phyloP scores from a whole-genome alignment of 257 asterid genomes.

The Eustoma russellianum region DNA sequence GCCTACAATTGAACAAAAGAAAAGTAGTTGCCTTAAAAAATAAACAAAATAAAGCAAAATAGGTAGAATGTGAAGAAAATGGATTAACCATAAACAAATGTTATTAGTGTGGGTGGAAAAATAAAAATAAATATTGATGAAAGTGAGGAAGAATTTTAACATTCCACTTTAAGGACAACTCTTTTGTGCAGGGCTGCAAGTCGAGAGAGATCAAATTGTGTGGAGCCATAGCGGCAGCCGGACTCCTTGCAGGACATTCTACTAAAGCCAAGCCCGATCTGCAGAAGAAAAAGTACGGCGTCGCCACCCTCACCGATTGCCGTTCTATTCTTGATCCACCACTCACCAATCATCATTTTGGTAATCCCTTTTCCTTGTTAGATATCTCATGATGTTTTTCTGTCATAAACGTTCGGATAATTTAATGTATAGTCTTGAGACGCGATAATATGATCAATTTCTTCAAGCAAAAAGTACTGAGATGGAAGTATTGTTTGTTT shows the following conservation, averaged over 20 bases:
- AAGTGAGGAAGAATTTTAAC: neutral
- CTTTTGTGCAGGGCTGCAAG: slow-evolving; percentile 39
- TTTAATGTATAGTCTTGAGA: no score
- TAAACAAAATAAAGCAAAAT: no score
- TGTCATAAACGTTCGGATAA: no score
- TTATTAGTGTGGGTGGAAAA: neutral
- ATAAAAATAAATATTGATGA: no score
- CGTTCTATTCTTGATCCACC: slow-evolving; percentile 52
- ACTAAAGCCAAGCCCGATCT: slow-evolving; percentile 15
- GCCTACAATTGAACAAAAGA: no score
- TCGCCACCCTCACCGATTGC: slow-evolving; percentile 54
- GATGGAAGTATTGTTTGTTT: no score
- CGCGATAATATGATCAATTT: no score
- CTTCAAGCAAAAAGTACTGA: no score
- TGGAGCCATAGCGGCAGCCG: slow-evolving; percentile 57
- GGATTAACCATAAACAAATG: no score
- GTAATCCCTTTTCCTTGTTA: slow-evolving; percentile 13
- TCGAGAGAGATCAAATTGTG: slow-evolving; percentile 52
- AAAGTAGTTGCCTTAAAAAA: no score
- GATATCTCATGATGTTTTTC: no score
- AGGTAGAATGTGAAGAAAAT: no score
- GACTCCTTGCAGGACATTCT: slow-evolving; percentile 45
- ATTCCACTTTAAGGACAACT: neutral
- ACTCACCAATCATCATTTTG: slow-evolving; percentile 36
- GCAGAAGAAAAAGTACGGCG: slow-evolving; percentile 41